A percentile compares a stretch with the other conserved stretches of the same genome.
phyloP scores from a whole-genome alignment of 495 filamentous ascomycete species.

The Lasiosphaeriaceae sp. region DNA sequence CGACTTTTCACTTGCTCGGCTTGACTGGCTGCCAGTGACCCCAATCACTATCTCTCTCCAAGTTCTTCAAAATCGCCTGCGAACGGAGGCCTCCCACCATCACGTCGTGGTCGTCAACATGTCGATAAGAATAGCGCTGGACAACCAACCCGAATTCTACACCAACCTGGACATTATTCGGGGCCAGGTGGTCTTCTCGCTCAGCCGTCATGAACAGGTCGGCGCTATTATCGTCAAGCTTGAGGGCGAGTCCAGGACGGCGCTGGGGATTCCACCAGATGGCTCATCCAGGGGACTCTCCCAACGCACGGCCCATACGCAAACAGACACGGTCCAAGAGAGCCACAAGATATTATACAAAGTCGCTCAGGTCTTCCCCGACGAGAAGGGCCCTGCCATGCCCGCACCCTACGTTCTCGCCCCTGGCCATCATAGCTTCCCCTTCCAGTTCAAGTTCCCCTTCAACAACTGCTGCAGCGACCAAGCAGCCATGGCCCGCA shows the following conservation, averaged over 20 bases:
- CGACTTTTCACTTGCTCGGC: no score
- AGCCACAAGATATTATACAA: conserved; percentile 61
- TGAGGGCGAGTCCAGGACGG: conserved; percentile 80
- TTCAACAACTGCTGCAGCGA: conserved; percentile 84
- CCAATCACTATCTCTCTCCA: no score
- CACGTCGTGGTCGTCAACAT: no score
- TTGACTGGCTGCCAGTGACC: neutral
- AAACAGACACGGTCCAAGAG: conserved; percentile 39
- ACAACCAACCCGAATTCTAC: conserved; percentile 69
- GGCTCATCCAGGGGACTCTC: conserved; percentile 21
- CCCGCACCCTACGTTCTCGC: conserved; percentile 63
- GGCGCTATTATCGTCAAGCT: conserved; percentile 85
- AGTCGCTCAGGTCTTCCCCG: conserved; percentile 75
- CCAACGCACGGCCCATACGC: conserved; percentile 14
- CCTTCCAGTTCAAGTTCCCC: conserved; percentile 88
- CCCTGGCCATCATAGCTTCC: conserved; percentile 79
- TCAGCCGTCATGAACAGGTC: conserved; percentile 62
- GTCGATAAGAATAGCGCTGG: conserved; percentile 74
- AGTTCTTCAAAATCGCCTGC: neutral
- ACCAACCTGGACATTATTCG: conserved; percentile 85
- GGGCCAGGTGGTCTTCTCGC: conserved; percentile 59
- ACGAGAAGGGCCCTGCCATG: conserved; percentile 58
- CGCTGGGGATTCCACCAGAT: conserved; percentile 33
- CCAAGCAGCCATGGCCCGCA: conserved; percentile 40
- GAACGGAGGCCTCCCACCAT: neutral